These are phyloP conservation scores for Volutella citrinella DNA, from an alignment of 2,329 filamentous ascomycete genomes.

Conservation along the genomic window DNA sequence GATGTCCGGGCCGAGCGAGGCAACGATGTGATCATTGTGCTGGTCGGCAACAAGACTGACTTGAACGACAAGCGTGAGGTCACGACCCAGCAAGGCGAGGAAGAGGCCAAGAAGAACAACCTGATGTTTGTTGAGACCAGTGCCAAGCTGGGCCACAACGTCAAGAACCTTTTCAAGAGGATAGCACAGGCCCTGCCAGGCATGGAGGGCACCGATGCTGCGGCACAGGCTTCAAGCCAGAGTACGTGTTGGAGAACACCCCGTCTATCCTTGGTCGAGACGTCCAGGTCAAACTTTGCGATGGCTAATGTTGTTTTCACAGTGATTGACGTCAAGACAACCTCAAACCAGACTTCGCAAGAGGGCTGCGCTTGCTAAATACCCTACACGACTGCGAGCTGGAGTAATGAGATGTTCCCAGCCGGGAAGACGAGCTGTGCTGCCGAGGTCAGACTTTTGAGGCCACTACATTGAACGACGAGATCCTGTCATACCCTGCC, in stretches of 20 bases:
- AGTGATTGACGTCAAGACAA: slow-evolving; percentile 96
- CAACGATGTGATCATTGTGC: slow-evolving; percentile 97
- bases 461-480: too few relatives aligned
- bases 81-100: slow-evolving; percentile 92
- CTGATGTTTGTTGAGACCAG: slow-evolving; percentile 99
- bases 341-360: slow-evolving; percentile 64
- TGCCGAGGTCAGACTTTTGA: too few relatives aligned
- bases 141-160: slow-evolving; percentile 95
- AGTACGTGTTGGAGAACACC: too few relatives aligned
- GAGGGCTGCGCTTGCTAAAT: slow-evolving; percentile 59
- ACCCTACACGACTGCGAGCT: slow-evolving; percentile 13
- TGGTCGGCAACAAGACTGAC: slow-evolving; percentile 99
- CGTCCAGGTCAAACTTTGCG: too few relatives aligned
- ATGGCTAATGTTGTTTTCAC: too few relatives aligned
- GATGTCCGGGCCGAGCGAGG: slow-evolving; percentile 95
- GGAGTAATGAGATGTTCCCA: too few relatives aligned
- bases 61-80: slow-evolving; percentile 97
- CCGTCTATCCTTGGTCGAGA: too few relatives aligned
- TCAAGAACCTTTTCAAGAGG: slow-evolving; percentile 94
- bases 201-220: slow-evolving; percentile 88
- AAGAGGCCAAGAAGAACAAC: slow-evolving; percentile 96
- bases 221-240: slow-evolving; percentile 68
- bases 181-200: slow-evolving; percentile 97
- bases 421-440: too few relatives aligned
- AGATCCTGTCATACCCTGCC: too few relatives aligned